phyloP scores from a whole-genome alignment of 495 filamentous ascomycete species.

The Margaritispora aquatica region DNA sequence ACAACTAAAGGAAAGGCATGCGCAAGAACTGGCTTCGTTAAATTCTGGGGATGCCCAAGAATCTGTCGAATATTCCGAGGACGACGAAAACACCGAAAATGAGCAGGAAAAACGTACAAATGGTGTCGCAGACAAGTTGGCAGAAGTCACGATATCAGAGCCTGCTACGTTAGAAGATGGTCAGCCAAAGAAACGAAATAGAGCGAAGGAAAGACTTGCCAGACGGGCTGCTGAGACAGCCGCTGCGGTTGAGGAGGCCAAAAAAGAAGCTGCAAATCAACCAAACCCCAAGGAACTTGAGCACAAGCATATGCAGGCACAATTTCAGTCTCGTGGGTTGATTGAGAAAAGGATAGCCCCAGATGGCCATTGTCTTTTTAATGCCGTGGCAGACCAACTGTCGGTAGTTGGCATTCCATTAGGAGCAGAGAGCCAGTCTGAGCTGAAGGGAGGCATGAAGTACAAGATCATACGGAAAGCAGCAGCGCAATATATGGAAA shows the following conservation, averaged over 20 bases:
- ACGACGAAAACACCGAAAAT: conserved; percentile 11
- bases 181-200: conserved; percentile 68
- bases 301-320: conserved; percentile 56
- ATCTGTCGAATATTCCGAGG: conserved; percentile 11
- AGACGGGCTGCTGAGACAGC: conserved; percentile 80
- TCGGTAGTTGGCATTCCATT: conserved; percentile 35
- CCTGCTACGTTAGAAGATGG: conserved; percentile 23
- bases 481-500: conserved; percentile 52
- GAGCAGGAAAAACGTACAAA: conserved; percentile 4
- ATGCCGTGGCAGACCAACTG: conserved; percentile 83
- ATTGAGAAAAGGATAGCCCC: conserved; percentile 75
- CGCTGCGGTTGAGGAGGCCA: conserved; percentile 57
- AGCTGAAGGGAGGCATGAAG: conserved; percentile 21
- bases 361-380: conserved; percentile 95
- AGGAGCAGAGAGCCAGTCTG: conserved; percentile 21
- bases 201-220: conserved; percentile 86
- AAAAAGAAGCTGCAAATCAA: conserved; percentile 65
- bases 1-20: conserved; percentile 61
- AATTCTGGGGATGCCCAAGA: conserved; percentile 24
- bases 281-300: conserved; percentile 72
- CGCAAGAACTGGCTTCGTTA: conserved; percentile 55
- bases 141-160: conserved; percentile 16
- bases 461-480: conserved; percentile 48
- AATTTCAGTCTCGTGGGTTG: conserved; percentile 55
- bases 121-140: conserved; percentile 6